Conservation (phyloP, 805 yeast genomes). For the Lachancea thermotolerans region DNA sequence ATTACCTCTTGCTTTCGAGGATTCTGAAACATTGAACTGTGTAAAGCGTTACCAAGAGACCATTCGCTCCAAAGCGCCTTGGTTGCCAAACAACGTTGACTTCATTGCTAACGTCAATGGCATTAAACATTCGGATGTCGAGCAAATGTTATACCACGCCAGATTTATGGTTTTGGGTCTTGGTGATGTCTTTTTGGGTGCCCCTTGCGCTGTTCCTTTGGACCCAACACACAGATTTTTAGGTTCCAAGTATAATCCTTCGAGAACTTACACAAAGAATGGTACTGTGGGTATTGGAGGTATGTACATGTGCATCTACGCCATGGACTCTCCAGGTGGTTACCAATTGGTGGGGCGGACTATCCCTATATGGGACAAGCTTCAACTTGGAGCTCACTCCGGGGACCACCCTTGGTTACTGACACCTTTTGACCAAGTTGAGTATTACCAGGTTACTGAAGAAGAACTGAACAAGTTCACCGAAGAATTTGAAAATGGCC, state of each 20-base stretch:
- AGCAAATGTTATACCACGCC: conserved; percentile 82
- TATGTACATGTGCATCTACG: conserved; percentile 97
- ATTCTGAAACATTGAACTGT: conserved; percentile 78
- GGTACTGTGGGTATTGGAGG: conserved; percentile 99
- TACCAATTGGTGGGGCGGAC: conserved; percentile 96
- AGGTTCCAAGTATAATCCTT: conserved; percentile 93
- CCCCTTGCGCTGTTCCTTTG: conserved; percentile 97
- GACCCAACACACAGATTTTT: conserved; percentile 92
- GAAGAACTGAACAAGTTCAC: conserved; percentile 65
- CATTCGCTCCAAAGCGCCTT: conserved; percentile 86
- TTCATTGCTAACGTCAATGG: conserved; percentile 87
- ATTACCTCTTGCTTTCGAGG: conserved; percentile 96
- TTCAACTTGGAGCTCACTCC: conserved; percentile 63
- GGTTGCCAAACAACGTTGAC: conserved; percentile 97
- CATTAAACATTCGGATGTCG: conserved; percentile 64
- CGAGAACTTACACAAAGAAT: conserved; percentile 91
- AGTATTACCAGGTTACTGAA: conserved; percentile 87
- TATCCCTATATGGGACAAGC: conserved; percentile 95
- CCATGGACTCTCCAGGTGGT: conserved; percentile 95
- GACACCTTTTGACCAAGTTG: conserved; percentile 88
- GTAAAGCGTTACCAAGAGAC: conserved; percentile 91
- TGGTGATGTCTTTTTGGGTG: conserved; percentile 96
- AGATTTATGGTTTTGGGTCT: conserved; percentile 88
- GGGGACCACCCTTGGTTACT: conserved; percentile 79
- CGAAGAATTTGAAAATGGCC: conserved; percentile 75